Conservation (phyloP, 148 eudicot genomes). For the Diospyros kaki region DNA sequence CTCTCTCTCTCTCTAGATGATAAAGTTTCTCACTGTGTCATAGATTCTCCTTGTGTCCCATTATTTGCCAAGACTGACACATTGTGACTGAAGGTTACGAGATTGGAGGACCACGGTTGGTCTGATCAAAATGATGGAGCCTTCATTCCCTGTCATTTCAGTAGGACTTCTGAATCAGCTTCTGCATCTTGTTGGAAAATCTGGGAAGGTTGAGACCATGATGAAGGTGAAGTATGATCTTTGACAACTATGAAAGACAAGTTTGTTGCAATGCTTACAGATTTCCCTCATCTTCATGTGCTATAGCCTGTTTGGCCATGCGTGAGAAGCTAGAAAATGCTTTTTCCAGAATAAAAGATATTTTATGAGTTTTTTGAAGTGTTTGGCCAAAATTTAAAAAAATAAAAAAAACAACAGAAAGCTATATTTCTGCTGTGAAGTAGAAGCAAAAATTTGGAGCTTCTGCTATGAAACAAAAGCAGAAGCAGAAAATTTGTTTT, state of each 20-base stretch:
- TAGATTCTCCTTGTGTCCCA: neutral
- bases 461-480: too few relatives aligned
- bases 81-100: constrained; percentile 52
- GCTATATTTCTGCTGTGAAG: too few relatives aligned
- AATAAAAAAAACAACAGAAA: too few relatives aligned
- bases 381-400: too few relatives aligned
- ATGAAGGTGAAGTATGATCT: constrained; percentile 59
- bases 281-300: too few relatives aligned
- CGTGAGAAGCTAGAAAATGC: neutral
- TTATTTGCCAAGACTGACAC: constrained; percentile 5
- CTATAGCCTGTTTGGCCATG: neutral
- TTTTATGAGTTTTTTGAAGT: too few relatives aligned
- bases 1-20: neutral
- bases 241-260: too few relatives aligned
- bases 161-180: constrained; percentile 78
- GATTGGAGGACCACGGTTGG: constrained; percentile 70
- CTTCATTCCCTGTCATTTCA: constrained; percentile 53
- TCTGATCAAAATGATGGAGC: constrained; percentile 64
- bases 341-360: too few relatives aligned
- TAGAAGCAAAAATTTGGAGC: too few relatives aligned
- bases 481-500: too few relatives aligned
- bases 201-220: constrained; percentile 79
- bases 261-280: too few relatives aligned
- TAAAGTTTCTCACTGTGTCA: neutral
- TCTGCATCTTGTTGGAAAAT: constrained; percentile 73